phyloP scores from a whole-genome alignment of 768 basidiomycete genomes.

The Phlegmacium glaucopus region DNA sequence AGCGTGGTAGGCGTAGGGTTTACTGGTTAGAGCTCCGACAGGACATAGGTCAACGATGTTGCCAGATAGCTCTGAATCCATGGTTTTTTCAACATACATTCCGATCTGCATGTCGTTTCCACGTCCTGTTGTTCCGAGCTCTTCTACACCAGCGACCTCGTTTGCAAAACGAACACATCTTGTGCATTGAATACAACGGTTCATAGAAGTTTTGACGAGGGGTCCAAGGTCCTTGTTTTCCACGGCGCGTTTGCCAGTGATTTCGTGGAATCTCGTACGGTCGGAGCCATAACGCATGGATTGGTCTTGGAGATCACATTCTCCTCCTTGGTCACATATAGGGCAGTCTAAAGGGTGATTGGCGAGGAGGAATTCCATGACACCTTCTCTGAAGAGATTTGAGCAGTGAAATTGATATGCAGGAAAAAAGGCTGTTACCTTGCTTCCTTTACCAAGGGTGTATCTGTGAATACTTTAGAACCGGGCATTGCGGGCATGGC shows the following conservation, averaged over 20 bases:
- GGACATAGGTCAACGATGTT: constrained; percentile 98
- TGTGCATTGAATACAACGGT: constrained; percentile 98
- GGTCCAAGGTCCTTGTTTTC: constrained; percentile 99
- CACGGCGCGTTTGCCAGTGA: constrained; percentile 95
- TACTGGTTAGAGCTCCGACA: constrained; percentile 96
- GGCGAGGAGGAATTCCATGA: constrained; percentile 97
- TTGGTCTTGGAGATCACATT: constrained; percentile 98
- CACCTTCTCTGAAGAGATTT: constrained; percentile 68
- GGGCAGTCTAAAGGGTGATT: constrained; percentile 99
- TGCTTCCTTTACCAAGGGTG: constrained; percentile 86
- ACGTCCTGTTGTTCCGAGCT: constrained; percentile 93
- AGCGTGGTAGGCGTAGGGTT: constrained; percentile 97
- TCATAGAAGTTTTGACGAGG: constrained; percentile 98
- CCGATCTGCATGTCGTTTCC: constrained; percentile 99
- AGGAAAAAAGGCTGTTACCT: constrained; percentile 43
- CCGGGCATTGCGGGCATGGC: constrained; percentile 99
- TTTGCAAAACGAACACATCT: constrained; percentile 99
- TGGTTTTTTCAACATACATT: constrained; percentile 95
- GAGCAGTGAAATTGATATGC: constrained; percentile 6
- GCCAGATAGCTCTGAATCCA: constrained; percentile 96
- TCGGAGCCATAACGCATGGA: constrained; percentile 99
- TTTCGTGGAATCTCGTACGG: constrained; percentile 97
- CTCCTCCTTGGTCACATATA: constrained; percentile 97
- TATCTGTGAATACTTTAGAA: constrained; percentile 89
- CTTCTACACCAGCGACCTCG: constrained; percentile 98